Evolutionary conservation across 2,329 filamentous ascomycete genomes (phyloP), one percentile per base, ranked within the genome.

Genomic region (Lecanicillium sp.): DNA sequence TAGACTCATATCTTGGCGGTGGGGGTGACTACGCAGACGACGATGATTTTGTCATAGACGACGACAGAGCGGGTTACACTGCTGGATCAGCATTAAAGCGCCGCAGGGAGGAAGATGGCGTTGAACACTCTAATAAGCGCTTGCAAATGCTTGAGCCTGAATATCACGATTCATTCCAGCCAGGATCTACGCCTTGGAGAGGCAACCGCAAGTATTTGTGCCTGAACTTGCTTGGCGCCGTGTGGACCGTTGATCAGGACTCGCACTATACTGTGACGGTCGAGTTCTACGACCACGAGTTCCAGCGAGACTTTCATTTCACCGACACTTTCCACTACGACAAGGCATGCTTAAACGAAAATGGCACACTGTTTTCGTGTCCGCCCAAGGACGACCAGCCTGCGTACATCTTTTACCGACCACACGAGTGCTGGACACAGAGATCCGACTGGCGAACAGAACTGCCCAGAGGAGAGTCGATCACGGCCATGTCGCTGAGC

Each of bases 211-310:
- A 90, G 55, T 95, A 98, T 56, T 73, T 98, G 1, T 95, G 87
- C 54, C 74, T 97, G 29, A 97, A 97, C 56, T 67, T 98, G 43
- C 86, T 89, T 38, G 92, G 94, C 1, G 92, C 94, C 54, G 86
- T 96, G 8, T 98, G 92, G 87, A 97, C 90, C 0, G 87, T 98
- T 14, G 86, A 95, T 50, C 92, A 98, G 60, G 89, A 96, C 54
- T 85, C 84, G 0, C 84, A 90, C 51, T 79, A 97, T 57, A 98
- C 92, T 2, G 82, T 98, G 10, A 96, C 89, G 0, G 89, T 97
- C 2, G 92, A 97, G 53, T 98, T 98, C 58, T 96, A 97, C 58
- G 94, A 98, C 59, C 84, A 88, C 42, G 88, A 94, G 49, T 81
- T 84, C 43, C 84, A 95, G 57, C 77, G 90, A 34, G 88, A 97